Conservation (phyloP, 306 rosid genomes). For the Arachis stenosperma region DNA sequence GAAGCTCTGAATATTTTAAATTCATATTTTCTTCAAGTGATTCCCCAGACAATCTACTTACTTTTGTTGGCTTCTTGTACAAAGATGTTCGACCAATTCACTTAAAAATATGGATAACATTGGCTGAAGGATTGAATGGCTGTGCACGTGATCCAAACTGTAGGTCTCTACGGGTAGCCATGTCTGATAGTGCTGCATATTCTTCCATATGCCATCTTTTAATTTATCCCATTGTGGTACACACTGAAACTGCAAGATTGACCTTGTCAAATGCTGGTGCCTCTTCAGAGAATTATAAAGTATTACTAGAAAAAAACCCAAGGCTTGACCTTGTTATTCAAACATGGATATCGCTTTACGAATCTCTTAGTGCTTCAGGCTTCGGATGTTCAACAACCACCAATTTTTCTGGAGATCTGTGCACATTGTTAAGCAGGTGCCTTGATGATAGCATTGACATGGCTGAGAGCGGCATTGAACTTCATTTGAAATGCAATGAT, state of each 20-base stretch:
- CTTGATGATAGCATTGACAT: constrained; percentile 52
- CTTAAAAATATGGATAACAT: constrained; percentile 66
- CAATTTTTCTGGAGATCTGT: constrained; percentile 58
- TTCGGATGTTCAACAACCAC: constrained; percentile 47
- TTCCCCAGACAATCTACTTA: constrained; percentile 55
- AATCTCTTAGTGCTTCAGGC: constrained; percentile 50
- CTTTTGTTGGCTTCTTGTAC: constrained; percentile 55
- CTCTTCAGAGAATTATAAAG: constrained; percentile 40
- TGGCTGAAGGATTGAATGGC: constrained; percentile 60
- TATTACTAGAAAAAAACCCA: constrained; percentile 40
- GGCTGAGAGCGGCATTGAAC: constrained; percentile 40
- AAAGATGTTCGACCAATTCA: constrained; percentile 49
- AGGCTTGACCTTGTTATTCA: constrained; percentile 56
- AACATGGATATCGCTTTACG: constrained; percentile 73
- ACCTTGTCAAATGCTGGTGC: constrained; percentile 38
- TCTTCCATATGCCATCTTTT: constrained; percentile 57
- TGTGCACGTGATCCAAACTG: constrained; percentile 49
- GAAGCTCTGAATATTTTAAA: constrained; percentile 55
- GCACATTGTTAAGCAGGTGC: constrained; percentile 48
- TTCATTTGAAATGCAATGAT: constrained; percentile 45
- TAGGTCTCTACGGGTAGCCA: constrained; percentile 44
- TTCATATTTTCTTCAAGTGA: constrained; percentile 62
- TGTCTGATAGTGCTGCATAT: constrained; percentile 47
- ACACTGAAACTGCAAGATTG: constrained; percentile 44
- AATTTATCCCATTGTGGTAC: constrained; percentile 64